These are phyloP conservation scores for Echeveria elegans DNA, from an alignment of 164 flowering plant genomes.

Conservation along the genomic window DNA sequence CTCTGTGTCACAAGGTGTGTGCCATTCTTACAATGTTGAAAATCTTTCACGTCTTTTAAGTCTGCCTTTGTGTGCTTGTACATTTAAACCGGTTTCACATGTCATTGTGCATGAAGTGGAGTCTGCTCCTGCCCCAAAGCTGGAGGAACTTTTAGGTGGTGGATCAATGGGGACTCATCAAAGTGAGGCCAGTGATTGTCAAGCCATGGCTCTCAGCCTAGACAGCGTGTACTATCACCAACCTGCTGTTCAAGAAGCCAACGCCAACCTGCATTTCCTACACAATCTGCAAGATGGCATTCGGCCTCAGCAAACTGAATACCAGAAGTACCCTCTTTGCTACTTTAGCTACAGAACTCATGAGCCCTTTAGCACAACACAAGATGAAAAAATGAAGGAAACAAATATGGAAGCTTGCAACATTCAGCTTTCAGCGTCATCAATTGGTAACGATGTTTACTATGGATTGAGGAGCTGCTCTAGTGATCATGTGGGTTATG, in stretches of 20 bases:
- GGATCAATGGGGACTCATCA: constrained; percentile 44
- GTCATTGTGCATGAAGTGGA: constrained; percentile 19
- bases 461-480: constrained; percentile 23
- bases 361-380: constrained; percentile 17
- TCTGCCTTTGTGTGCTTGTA: not conserved
- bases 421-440: constrained; percentile 26
- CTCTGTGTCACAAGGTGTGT: constrained; percentile 39
- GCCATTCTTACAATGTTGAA: not conserved
- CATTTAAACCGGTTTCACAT: constrained; percentile 11
- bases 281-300: constrained; percentile 18
- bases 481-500: constrained; percentile 25
- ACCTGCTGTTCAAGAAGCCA: constrained; percentile 15
- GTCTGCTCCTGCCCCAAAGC: constrained; percentile 31
- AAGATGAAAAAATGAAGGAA: constrained; percentile 16
- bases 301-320: constrained; percentile 19
- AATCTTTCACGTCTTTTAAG: not conserved
- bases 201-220: constrained; percentile 46
- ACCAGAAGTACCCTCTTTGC: constrained; percentile 21
- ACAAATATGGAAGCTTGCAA: constrained; percentile 16
- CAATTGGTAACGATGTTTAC: constrained; percentile 17
- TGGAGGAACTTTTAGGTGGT: constrained; percentile 59
- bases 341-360: constrained; percentile 27
- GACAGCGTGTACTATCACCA: constrained; percentile 46
- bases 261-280: constrained; percentile 19
- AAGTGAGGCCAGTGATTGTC: constrained; percentile 30